Evolutionary conservation across 2,329 filamentous ascomycete genomes (phyloP), one percentile per base, ranked within the genome.

Genomic region (Phialophora tarda): DNA sequence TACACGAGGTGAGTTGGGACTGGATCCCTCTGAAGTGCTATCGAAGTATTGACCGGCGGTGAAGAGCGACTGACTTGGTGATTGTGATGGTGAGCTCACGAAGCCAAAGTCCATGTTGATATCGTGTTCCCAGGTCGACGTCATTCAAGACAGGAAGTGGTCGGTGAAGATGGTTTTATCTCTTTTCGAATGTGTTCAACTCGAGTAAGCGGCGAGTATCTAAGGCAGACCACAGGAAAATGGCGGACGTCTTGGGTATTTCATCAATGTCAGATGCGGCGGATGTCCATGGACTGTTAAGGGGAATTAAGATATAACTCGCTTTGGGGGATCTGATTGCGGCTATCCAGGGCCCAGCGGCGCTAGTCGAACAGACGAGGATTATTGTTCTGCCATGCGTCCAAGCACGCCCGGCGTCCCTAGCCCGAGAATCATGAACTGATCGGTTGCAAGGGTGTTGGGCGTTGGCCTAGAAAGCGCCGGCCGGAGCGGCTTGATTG

Each of bases 21-120:
- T 72, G 17, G 72, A 74, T 30, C 71, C 61, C 38, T 74, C 71
- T 34, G 71, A 72, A 28, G 70, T 72, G 60, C 65, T 70, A 50
- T 73, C 73, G 55, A 72, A 72, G 54, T 71, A 71, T 55, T 66
- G 64, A 38, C 69, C 68, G 38, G 63, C 62, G 10, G 68, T 60
- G 63, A 73, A 71, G 56, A 71, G 60, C n/a, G 66, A 69, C 62
- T 71, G 67, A 59, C 58, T 69, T 41, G 71, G 68, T 44, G 70
- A 73, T 47, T 67, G 65, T 56, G 70, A 69, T 6, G 69, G 69
- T 28, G 71, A 73, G 68, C 71, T 69, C 57, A 63, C 66, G 55
- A 71, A 71, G 23, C 68, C 63, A 63, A 68, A 71, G 54, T 71
- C 70, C 69, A 72, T 72, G 47, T 59, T 66, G 66, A 59, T 54